Base-by-base conservation (phyloP, 129 eudicot species). In the Apium graveolens region DNA sequence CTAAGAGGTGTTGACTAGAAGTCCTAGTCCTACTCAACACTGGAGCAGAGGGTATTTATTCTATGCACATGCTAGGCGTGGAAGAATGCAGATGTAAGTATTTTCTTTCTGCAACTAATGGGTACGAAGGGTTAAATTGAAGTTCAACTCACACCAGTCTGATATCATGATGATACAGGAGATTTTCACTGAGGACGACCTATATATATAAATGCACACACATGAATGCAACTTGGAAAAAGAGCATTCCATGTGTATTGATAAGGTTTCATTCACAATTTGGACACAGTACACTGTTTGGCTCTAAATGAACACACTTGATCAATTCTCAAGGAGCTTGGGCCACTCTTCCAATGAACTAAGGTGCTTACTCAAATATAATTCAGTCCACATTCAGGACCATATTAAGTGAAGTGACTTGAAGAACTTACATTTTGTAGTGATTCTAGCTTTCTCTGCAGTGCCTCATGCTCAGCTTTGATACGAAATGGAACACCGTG, bases 401-500 rank as follows among this genome's bases (percentile, higher is more conserved):
- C 26, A 66, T 27, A 31, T 32, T n/a, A 77, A 82, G 38, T 21
- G 75, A 29, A 71, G 72, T 48, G 70, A 32, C 60, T 34, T 42
- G 60, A 76, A 53, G 74, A 11, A 70, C 97, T 96, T 87, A 92
- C 99, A 84, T 77, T 86, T 81, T 96, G 99, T 78, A 96, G 82
- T 35, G 97, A 92, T 85, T 96, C 99, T 78, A 96, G 92, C 85
- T 92, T 90, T 81, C 78, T 96, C 84, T 92, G 99, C 86, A 96
- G 76, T 57, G 96, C 99, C 82, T 96, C 99, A 68, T 96, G 99
- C 87, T 96, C 99, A 45, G 99, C 99, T 82, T 92, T 85, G 43
- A 96, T 92, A 73, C 99, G 99, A 76, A 96, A 96, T 1, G 99
- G 99, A 81, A 96, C 97, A 38, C 99, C 97, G 66, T 92, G 97